Evolutionary conservation across 495 filamentous ascomycete genomes (phyloP).

Genomic region (Glutinoglossum americanum): DNA sequence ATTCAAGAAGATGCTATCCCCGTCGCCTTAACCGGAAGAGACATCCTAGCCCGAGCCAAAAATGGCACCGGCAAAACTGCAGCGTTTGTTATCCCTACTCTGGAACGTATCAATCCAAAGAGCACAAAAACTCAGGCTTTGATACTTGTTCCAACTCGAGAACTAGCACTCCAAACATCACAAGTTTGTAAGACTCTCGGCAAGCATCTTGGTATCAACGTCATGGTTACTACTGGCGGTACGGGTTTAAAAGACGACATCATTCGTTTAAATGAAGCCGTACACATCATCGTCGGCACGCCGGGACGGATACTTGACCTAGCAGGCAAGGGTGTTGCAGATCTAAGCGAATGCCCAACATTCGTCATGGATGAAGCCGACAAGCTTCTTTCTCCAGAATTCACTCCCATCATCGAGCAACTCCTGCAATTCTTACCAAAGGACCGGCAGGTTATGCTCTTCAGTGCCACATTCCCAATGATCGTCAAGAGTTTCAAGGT

Average conservation of each 20-base stretch:
- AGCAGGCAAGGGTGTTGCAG: constrained; percentile 83
- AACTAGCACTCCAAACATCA: constrained; percentile 95
- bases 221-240: constrained; percentile 97
- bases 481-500: constrained; percentile 92
- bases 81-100: constrained; percentile 87
- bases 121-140: constrained; percentile 86
- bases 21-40: constrained; percentile 80
- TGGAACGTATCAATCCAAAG: constrained; percentile 90
- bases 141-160: constrained; percentile 88
- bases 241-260: constrained; percentile 92
- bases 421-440: constrained; percentile 82
- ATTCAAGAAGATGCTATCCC: constrained; percentile 99
- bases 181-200: constrained; percentile 97
- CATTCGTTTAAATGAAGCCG: constrained; percentile 75
- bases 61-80: constrained; percentile 98
- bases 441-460: constrained; percentile 96
- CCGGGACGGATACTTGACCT: constrained; percentile 89
- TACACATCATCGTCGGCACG: constrained; percentile 95
- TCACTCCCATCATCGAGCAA: constrained; percentile 92
- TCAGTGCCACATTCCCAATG: constrained; percentile 90
- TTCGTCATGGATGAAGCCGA: constrained; percentile 99
- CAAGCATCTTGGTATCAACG: constrained; percentile 89
- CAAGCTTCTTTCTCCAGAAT: constrained; percentile 88
- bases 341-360: constrained; percentile 86
- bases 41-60: constrained; percentile 90